Percentiles rank a stretch among this genome's conserved stretches.
phyloP scores from a whole-genome alignment of 2,329 filamentous ascomycete species.

The Epichloe amarillans region DNA sequence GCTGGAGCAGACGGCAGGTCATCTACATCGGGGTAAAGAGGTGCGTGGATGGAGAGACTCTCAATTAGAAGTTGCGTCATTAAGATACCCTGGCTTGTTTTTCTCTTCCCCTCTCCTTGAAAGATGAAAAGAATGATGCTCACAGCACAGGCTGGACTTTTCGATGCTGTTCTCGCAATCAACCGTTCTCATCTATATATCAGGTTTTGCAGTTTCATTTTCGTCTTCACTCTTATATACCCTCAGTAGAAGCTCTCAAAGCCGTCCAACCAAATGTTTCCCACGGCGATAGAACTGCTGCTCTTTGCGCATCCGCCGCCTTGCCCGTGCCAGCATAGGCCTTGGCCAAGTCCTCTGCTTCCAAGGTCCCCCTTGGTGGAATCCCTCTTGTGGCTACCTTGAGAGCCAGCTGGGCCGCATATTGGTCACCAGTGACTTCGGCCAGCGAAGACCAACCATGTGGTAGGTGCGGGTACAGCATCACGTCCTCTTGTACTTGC shows the following conservation, averaged over 20 bases:
- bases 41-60: not conserved
- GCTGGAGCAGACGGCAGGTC: not conserved
- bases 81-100: too few relatives aligned
- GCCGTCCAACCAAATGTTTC: conserved; percentile 48
- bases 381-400: conserved; percentile 63
- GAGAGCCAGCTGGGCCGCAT: conserved; percentile 63
- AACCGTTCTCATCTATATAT: not conserved
- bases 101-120: too few relatives aligned
- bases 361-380: conserved; percentile 57
- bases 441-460: conserved; percentile 72
- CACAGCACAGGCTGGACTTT: too few relatives aligned
- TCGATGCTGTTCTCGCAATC: too few relatives aligned
- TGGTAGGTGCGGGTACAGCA: conserved; percentile 67
- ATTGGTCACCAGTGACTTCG: conserved; percentile 38
- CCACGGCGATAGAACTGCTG: conserved; percentile 77
- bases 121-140: too few relatives aligned
- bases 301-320: conserved; percentile 60
- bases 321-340: conserved; percentile 64
- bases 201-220: conserved; percentile 3
- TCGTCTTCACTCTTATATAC: conserved; percentile 9
- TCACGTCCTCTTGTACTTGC: conserved; percentile 62
- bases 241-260: conserved; percentile 24
- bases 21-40: not conserved
- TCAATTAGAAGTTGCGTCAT: not conserved
- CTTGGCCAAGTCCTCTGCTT: conserved; percentile 54